These are phyloP conservation scores for Trichoderma sp. DNA, from an alignment of 2,329 filamentous ascomycete genomes.

Conservation along the genomic window DNA sequence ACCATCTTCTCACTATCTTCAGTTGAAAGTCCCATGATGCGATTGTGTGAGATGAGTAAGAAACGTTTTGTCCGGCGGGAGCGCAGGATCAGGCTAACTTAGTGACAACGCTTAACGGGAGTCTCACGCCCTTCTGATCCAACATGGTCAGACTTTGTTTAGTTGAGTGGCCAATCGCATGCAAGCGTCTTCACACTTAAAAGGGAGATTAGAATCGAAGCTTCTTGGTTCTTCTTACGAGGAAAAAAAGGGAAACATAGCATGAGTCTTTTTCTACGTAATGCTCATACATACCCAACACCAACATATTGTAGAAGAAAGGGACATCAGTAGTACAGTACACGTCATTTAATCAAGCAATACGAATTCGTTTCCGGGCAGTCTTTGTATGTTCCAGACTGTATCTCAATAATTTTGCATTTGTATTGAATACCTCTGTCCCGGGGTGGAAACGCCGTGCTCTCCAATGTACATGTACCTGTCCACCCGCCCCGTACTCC, in stretches of 20 bases:
- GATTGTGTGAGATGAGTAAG: neutral
- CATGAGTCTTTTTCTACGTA: too few relatives aligned
- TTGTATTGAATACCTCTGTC: neutral
- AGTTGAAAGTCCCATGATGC: neutral
- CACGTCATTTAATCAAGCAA: neutral
- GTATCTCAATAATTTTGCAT: neutral
- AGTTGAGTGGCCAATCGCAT: neutral
- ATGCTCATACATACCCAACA: too few relatives aligned
- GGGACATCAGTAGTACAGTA: neutral
- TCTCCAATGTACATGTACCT: neutral
- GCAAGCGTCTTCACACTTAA: neutral
- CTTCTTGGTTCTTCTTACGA: neutral
- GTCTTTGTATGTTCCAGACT: neutral
- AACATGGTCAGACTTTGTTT: neutral
- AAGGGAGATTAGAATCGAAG: neutral
- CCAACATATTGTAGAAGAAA: neutral
- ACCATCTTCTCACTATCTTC: neutral
- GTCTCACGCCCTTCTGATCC: neutral
- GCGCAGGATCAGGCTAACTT: neutral
- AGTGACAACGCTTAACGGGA: neutral
- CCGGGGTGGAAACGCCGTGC: fast-evolving
- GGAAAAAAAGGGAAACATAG: too few relatives aligned
- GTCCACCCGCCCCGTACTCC: neutral
- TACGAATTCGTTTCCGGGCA: neutral
- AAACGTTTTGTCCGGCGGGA: neutral